These are phyloP conservation scores for Calonectria pauciramosa DNA, from an alignment of 2,329 filamentous ascomycete genomes.

Conservation along the genomic window DNA sequence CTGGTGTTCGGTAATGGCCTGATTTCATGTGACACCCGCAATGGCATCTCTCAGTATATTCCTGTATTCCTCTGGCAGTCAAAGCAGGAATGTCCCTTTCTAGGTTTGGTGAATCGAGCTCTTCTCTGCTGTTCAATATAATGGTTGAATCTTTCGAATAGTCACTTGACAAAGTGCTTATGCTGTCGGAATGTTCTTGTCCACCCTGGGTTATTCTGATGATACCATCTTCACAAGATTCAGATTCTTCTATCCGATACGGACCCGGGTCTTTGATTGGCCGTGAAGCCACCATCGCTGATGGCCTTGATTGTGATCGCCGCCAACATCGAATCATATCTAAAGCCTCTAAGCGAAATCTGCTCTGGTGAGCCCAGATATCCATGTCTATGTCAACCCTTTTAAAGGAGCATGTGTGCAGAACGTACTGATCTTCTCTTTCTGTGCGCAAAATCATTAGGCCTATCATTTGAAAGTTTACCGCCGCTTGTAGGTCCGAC, in stretches of 20 bases:
- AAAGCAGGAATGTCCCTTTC: not conserved
- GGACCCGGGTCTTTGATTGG: not conserved
- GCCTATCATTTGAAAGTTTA: not conserved
- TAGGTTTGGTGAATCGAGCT: not conserved
- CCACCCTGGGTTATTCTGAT: no score
- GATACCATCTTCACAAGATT: not conserved
- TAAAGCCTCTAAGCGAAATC: not conserved
- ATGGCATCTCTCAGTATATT: not conserved
- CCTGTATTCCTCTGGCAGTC: not conserved
- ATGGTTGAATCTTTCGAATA: not conserved
- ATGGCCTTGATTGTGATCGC: not conserved
- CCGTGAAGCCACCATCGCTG: not conserved
- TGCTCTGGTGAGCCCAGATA: not conserved
- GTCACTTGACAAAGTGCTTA: no score
- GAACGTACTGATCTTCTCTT: not conserved
- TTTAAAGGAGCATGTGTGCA: not conserved
- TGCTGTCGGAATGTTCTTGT: not conserved
- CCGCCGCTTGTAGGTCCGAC: not conserved
- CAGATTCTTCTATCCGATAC: no score
- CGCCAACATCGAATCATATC: not conserved
- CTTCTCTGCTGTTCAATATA: not conserved
- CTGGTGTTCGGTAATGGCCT: not conserved
- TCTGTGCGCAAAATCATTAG: not conserved
- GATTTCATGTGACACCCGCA: not conserved
- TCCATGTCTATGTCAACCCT: no score